Conservation (phyloP, 1,284 basidiomycete genomes). For the Cryptococcus sp. region DNA sequence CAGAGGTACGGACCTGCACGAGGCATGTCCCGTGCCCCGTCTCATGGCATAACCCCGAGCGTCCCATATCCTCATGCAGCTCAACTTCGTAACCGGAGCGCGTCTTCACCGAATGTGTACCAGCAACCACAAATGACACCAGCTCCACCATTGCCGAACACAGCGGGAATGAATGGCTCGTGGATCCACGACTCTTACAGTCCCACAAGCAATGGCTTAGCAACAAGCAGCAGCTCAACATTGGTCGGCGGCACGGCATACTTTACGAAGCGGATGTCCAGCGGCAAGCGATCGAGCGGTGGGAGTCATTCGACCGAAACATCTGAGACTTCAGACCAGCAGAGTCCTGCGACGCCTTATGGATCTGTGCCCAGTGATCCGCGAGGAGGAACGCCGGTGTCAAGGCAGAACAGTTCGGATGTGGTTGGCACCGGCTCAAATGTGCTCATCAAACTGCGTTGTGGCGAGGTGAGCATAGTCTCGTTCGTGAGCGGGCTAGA, state of each 20-base stretch:
- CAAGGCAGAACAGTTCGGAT: conserved; percentile 35
- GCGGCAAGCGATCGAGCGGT: conserved; percentile 43
- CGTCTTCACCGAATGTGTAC: conserved; percentile 57
- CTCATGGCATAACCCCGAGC: conserved; percentile 28
- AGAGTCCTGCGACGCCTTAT: conserved; percentile 57
- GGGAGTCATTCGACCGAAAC: conserved; percentile 50
- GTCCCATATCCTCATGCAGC: conserved; percentile 36
- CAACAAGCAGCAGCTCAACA: conserved; percentile 34
- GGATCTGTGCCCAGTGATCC: conserved; percentile 59
- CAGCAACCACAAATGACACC: conserved; percentile 36
- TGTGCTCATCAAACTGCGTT: conserved; percentile 70
- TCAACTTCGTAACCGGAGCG: conserved; percentile 53
- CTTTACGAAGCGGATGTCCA: conserved; percentile 38
- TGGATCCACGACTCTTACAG: conserved; percentile 14
- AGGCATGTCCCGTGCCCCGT: conserved; percentile 41
- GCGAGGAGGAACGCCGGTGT: conserved; percentile 32
- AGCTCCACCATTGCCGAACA: conserved; percentile 27
- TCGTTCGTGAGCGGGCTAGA: background rate
- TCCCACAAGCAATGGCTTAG: conserved; percentile 11
- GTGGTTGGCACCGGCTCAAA: conserved; percentile 42
- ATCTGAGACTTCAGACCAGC: conserved; percentile 49
- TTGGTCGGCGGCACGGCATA: conserved; percentile 44
- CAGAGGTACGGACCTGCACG: conserved; percentile 31
- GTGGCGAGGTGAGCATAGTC: conserved; percentile 36
- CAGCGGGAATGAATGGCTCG: conserved; percentile 5